Base-by-base conservation (phyloP, 2,329 filamentous ascomycete genomes). In the Colletotrichum tropicicola region DNA sequence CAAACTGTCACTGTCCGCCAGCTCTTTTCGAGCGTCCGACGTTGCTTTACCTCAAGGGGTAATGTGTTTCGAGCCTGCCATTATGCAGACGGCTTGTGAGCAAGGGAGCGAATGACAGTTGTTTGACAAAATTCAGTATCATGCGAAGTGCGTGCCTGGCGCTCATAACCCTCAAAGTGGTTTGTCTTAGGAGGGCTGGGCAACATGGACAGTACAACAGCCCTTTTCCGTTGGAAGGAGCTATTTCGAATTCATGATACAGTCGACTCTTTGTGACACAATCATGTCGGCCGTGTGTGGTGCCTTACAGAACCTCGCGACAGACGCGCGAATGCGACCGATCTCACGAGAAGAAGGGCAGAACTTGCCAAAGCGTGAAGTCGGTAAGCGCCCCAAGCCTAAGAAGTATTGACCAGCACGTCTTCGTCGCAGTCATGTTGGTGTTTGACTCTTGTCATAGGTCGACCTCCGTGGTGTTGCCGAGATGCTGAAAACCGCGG, bases 51-150 rank as follows among this genome's bases (percentile, higher is more conserved):
- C 35, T 23, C 25, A 4, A 15, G n/a, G 25, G 9, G 23, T 15
- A 17, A 45, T 15, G 17, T 30, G n/a, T 60, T 41, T 64, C 56
- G 48, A 60, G 48, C 27, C 56, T n/a, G 27, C 23, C n/a, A 35
- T 21, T 15, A 39, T 23, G 17, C 30, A 25, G n/a, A 21, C 28
- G n/a, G 30, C 23, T 27, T 7, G 13, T 39, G 47, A 45, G n/a
- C 5, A 27, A 39, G 12, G 21, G 28, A 5, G 15, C 4, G 5
- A 0, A 23, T 35, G 30, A n/a, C n/a, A n/a, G n/a, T n/a, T n/a
- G n/a, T n/a, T 23, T 28, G 45, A 35, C 39, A 55, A 19, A 39
- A 35, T 17, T 21, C 28, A 5, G 6, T 1, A 15, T 41, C 13
- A 41, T 41, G 49, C 37, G 35, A n/a, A n/a, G n/a, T n/a, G n/a